Percentiles rank a stretch among this genome's conserved stretches.
Conservation (phyloP, 2,329 filamentous ascomycete species). For the Tolypocladium ophioglossoides region DNA sequence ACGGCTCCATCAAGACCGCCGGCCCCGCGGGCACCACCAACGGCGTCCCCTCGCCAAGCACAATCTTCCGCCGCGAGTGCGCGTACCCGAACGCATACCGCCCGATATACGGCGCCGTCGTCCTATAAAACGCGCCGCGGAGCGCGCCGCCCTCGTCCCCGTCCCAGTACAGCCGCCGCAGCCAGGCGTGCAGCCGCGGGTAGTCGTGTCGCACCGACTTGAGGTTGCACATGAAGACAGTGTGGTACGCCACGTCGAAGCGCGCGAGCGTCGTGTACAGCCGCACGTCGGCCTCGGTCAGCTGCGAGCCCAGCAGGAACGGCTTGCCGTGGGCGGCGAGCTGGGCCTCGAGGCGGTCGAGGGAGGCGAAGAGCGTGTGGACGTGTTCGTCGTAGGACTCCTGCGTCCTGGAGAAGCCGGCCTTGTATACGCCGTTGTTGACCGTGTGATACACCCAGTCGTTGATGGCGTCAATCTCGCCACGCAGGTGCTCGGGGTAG, state of each 20-base stretch:
- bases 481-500: conserved; percentile 40
- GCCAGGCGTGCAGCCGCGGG: conserved; percentile 57
- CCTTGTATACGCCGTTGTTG: conserved; percentile 41
- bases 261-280: conserved; percentile 56
- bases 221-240: conserved; percentile 55
- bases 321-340: conserved; percentile 37
- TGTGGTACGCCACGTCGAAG: conserved; percentile 60
- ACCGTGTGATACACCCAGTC: conserved; percentile 52
- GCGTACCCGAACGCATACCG: conserved; percentile 20
- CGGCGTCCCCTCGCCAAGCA: conserved; percentile 13
- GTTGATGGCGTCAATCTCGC: conserved; percentile 54
- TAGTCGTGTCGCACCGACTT: conserved; percentile 54
- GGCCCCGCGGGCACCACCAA: conserved; percentile 18
- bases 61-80: conserved; percentile 12
- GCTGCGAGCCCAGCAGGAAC: conserved; percentile 50
- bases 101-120: conserved; percentile 47
- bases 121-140: conserved; percentile 53
- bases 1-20: conserved; percentile 8
- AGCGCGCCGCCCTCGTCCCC: conserved; percentile 13
- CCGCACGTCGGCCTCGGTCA: conserved; percentile 62
- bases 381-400: conserved; percentile 55
- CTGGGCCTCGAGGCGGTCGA: conserved; percentile 49
- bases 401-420: conserved; percentile 57
- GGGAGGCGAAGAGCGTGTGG: conserved; percentile 47
- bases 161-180: conserved; percentile 64